phyloP scores from a whole-genome alignment of 2,329 filamentous ascomycete species.

The Coniochaeta sp. region DNA sequence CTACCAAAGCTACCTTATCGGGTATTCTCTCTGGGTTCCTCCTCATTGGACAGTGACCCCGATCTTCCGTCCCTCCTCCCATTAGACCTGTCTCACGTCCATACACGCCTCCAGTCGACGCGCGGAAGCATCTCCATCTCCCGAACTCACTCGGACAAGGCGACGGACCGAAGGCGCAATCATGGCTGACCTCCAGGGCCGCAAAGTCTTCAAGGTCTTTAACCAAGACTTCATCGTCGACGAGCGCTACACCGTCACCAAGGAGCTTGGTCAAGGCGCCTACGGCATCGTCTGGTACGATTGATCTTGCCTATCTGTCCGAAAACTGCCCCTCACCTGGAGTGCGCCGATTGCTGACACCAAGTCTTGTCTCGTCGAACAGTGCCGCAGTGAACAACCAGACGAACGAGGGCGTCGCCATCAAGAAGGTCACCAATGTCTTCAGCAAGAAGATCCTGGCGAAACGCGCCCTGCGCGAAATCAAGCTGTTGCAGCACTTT shows the following conservation, averaged over 20 bases:
- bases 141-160: not conserved
- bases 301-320: conserved; percentile 14
- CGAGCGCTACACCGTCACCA: conserved; percentile 96
- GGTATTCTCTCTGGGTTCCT: not conserved
- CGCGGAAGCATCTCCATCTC: not conserved
- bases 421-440: conserved; percentile 99
- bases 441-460: conserved; percentile 99
- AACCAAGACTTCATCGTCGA: conserved; percentile 99
- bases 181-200: conserved; percentile 34
- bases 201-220: conserved; percentile 98
- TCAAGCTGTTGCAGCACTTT: conserved; percentile 98
- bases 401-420: conserved; percentile 88
- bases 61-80: not conserved
- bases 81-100: not conserved
- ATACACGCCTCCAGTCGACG: too few relatives aligned
- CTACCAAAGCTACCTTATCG: not conserved
- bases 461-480: conserved; percentile 94
- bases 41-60: not conserved
- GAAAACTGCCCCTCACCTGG: conserved; percentile 11
- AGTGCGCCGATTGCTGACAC: conserved; percentile 3
- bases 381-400: conserved; percentile 90
- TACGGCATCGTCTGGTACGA: conserved; percentile 96
- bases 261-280: conserved; percentile 95
- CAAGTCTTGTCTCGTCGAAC: conserved; percentile 10
- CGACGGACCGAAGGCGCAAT: not conserved